These are phyloP conservation scores for Mercurialis annua DNA, from an alignment of 345 rosid genomes.

Conservation along the genomic window DNA sequence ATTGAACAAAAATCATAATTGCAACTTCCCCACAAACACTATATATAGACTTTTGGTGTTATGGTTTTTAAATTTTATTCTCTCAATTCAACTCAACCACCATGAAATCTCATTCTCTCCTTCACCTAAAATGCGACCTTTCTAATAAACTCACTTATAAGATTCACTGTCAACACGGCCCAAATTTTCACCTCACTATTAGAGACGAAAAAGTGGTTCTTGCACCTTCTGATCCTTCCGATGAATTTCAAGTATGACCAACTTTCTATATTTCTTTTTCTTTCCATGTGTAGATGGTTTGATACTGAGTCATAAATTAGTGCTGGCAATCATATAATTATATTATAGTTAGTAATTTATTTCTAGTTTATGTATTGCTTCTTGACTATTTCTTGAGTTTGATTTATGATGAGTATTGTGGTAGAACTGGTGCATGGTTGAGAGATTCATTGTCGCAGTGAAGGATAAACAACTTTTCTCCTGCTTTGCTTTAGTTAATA, in stretches of 20 bases:
- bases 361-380: background rate
- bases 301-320: background rate
- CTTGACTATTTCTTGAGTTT: background rate
- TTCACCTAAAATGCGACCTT: no score
- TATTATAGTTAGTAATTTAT: background rate
- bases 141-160: conserved; percentile 45
- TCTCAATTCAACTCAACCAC: no score
- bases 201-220: conserved; percentile 61
- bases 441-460: conserved; percentile 71
- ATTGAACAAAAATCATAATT: no score
- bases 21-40: no score
- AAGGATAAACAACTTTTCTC: conserved; percentile 79
- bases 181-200: conserved; percentile 50
- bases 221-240: conserved; percentile 50
- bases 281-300: background rate
- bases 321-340: background rate
- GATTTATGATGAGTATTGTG: conserved; percentile 12
- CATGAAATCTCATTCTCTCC: no score
- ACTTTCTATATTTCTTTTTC: conserved; percentile 1
- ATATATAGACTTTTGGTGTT: no score
- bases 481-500: conserved; percentile 75
- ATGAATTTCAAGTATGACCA: conserved; percentile 58
- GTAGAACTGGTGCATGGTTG: conserved; percentile 89
- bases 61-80: no score
- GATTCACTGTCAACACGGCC: conserved; percentile 61